These are phyloP conservation scores for Chlamydomonas sp. DNA, from an alignment of 139 green algal species.

Conservation along the genomic window DNA sequence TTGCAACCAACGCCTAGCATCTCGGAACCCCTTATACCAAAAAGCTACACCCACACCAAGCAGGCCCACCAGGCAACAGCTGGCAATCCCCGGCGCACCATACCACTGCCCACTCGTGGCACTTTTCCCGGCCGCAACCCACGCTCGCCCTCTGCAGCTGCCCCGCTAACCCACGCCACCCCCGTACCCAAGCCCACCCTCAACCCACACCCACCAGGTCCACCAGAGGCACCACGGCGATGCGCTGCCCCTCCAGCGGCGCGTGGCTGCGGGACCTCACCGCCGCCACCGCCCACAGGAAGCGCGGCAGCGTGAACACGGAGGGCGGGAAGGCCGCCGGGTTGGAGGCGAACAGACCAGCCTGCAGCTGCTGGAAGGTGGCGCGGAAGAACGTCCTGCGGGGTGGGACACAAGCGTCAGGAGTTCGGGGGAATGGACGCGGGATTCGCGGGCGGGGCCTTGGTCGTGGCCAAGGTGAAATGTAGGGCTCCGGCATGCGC, in stretches of 20 bases:
- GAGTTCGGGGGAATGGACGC: no score
- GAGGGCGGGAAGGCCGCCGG: constrained; percentile 58
- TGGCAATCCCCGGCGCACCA: neutral
- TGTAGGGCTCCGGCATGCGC: neutral
- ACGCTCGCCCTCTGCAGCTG: neutral
- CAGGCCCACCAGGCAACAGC: neutral
- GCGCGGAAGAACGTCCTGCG: constrained; percentile 32
- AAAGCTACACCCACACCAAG: neutral
- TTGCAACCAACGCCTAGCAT: no score
- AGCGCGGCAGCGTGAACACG: constrained; percentile 68
- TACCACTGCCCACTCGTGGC: neutral
- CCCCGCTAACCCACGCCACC: neutral
- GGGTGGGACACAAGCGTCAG: neutral
- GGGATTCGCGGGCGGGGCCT: neutral
- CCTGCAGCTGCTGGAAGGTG: constrained; percentile 62
- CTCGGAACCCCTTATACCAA: neutral
- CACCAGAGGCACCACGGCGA: constrained; percentile 84
- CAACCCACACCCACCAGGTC: constrained; percentile 69
- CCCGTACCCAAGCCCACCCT: neutral
- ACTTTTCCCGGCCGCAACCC: neutral
- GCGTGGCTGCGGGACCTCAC: constrained; percentile 76
- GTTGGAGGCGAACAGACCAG: constrained; percentile 46
- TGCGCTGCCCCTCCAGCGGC: constrained; percentile 71
- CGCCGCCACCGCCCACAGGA: constrained; percentile 84
- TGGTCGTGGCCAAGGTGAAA: neutral